Percentiles rank a stretch among this genome's conserved stretches.
phyloP scores from a whole-genome alignment of 2,329 filamentous ascomycete species.

The Dothiorella sarmentorum region DNA sequence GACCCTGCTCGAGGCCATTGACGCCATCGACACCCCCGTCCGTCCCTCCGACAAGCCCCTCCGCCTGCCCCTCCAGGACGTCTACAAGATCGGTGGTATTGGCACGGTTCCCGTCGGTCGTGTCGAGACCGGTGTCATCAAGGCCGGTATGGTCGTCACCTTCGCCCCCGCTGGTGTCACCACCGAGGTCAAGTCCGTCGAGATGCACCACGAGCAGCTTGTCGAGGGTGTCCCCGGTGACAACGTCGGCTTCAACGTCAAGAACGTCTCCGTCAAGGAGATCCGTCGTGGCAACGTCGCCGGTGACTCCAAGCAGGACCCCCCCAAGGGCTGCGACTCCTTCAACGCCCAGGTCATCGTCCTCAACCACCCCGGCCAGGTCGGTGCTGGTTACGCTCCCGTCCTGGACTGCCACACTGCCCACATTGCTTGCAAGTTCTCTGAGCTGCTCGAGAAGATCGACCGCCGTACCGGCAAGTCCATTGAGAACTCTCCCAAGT shows the following conservation, averaged over 20 bases:
- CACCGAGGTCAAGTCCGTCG: slow-evolving; percentile 99
- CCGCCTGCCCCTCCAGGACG: slow-evolving; percentile 99
- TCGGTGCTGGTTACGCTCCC: slow-evolving; percentile 97
- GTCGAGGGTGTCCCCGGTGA: slow-evolving; percentile 92
- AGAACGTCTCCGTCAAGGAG: slow-evolving; percentile 99
- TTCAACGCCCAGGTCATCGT: slow-evolving; percentile 99
- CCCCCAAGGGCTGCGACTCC: slow-evolving; percentile 78
- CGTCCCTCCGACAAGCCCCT: slow-evolving; percentile 99
- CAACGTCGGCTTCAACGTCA: slow-evolving; percentile 99
- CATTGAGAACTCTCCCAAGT: slow-evolving; percentile 88
- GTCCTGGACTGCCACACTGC: slow-evolving; percentile 99
- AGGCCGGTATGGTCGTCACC: slow-evolving; percentile 88
- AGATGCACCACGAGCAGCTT: slow-evolving; percentile 99
- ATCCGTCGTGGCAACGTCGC: slow-evolving; percentile 99
- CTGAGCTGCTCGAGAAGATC: slow-evolving; percentile 99
- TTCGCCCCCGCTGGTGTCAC: slow-evolving; percentile 98
- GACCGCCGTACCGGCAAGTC: slow-evolving; percentile 99
- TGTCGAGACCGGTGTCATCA: slow-evolving; percentile 96
- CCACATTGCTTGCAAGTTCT: slow-evolving; percentile 99
- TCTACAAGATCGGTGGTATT: slow-evolving; percentile 99
- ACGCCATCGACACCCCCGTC: slow-evolving; percentile 86
- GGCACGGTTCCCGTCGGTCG: slow-evolving; percentile 99
- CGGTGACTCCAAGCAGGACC: slow-evolving; percentile 99
- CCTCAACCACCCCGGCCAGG: slow-evolving; percentile 99
- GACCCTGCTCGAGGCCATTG: slow-evolving; percentile 99